phyloP scores from a whole-genome alignment of 1,284 basidiomycete species.

The Boletus sp. region DNA sequence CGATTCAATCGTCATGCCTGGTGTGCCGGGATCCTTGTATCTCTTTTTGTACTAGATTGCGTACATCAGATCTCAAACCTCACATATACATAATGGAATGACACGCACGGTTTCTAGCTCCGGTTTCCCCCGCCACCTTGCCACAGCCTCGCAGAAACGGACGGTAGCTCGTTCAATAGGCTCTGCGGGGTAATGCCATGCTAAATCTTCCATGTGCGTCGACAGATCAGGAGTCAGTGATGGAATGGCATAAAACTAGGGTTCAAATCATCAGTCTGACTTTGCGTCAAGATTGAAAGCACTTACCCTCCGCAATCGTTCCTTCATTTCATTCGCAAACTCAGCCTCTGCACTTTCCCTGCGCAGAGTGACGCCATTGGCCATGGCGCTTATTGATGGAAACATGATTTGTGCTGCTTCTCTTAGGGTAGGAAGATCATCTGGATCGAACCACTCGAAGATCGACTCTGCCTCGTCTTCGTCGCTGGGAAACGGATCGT shows the following conservation, averaged over 20 bases:
- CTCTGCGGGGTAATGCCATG: slow-evolving; percentile 74
- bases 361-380: slow-evolving; percentile 20
- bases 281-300: neutral
- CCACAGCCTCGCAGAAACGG: slow-evolving; percentile 73
- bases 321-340: slow-evolving; percentile 63
- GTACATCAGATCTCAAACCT: slow-evolving; percentile 10
- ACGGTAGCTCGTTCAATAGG: slow-evolving; percentile 74
- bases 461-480: slow-evolving; percentile 38
- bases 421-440: slow-evolving; percentile 63
- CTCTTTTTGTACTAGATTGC: slow-evolving; percentile 53
- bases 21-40: slow-evolving; percentile 32
- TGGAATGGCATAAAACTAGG: slow-evolving; percentile 71
- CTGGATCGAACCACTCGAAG: slow-evolving; percentile 66
- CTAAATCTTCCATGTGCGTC: slow-evolving; percentile 75
- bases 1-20: slow-evolving; percentile 54
- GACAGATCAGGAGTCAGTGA: slow-evolving; percentile 64
- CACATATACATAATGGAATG: neutral
- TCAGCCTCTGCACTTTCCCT: slow-evolving; percentile 54
- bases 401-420: slow-evolving; percentile 69
- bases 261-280: slow-evolving; percentile 12
- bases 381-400: slow-evolving; percentile 45
- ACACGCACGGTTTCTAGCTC: slow-evolving; percentile 68
- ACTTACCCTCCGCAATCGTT: slow-evolving; percentile 61
- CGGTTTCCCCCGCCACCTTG: slow-evolving; percentile 75
- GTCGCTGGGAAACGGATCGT: slow-evolving; percentile 18